Conservation (phyloP, 1,284 basidiomycete species). For the Jaminaea rosea region DNA sequence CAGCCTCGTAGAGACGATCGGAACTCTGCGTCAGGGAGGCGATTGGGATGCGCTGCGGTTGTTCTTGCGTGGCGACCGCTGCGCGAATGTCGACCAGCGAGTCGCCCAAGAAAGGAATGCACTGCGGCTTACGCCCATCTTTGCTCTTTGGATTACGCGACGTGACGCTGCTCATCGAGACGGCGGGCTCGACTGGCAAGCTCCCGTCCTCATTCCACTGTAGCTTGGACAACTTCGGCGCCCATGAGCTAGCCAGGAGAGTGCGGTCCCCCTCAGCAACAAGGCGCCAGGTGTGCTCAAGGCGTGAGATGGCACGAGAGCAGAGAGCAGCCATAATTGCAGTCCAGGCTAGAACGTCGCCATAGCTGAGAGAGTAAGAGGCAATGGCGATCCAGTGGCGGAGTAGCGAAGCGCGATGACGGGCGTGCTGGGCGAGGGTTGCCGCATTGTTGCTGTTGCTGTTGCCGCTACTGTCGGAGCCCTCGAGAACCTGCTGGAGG, state of each 20-base stretch:
- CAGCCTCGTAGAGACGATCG: neutral
- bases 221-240: constrained; percentile 25
- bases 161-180: neutral
- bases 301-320: constrained; percentile 38
- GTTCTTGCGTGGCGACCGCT: neutral
- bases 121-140: neutral
- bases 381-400: constrained; percentile 43
- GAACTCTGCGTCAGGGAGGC: neutral
- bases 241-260: constrained; percentile 31
- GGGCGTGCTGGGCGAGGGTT: constrained; percentile 9
- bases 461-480: neutral
- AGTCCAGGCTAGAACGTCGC: constrained; percentile 38
- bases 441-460: neutral
- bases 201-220: constrained; percentile 34
- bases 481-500: constrained; percentile 28
- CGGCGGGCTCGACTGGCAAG: neutral
- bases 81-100: neutral
- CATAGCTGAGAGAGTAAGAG: constrained; percentile 21
- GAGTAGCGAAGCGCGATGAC: constrained; percentile 32
- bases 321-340: constrained; percentile 39
- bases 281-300: constrained; percentile 37
- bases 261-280: constrained; percentile 28
- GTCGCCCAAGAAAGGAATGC: constrained; percentile 7
- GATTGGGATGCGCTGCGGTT: constrained; percentile 1
- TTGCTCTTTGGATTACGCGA: neutral